Percentiles rank a stretch among this genome's conserved stretches.
phyloP scores from a whole-genome alignment of 345 rosid genomes.

The Pseudoturritis turrita region DNA sequence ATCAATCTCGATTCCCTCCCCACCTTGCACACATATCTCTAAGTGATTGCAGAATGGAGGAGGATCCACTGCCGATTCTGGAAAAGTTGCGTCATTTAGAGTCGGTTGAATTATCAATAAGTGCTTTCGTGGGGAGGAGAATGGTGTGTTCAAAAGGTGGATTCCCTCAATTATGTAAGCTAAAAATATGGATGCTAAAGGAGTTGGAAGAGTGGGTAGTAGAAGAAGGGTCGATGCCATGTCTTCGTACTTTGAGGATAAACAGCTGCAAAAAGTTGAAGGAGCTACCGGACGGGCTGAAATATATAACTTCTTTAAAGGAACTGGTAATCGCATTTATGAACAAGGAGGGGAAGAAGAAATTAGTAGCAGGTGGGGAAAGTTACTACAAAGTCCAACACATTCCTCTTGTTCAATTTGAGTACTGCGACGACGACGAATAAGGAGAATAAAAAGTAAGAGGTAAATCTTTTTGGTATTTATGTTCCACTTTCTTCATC shows the following conservation, averaged over 20 bases:
- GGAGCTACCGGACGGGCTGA: background rate
- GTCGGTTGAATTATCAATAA: accelerated
- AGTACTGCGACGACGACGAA: background rate
- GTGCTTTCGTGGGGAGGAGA: background rate
- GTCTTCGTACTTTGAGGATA: background rate
- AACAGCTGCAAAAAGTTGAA: background rate
- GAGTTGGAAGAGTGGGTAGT: background rate
- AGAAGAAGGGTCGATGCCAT: background rate
- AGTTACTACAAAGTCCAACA: background rate
- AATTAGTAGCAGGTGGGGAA: background rate
- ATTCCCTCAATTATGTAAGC: background rate
- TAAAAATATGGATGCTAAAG: accelerated
- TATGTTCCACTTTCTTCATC: background rate
- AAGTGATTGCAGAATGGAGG: accelerated
- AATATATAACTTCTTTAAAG: background rate
- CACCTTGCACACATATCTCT: background rate
- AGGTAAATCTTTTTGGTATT: background rate
- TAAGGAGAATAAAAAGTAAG: background rate
- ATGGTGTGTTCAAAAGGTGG: background rate
- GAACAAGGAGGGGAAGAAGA: background rate
- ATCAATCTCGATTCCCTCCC: background rate
- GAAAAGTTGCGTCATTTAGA: background rate
- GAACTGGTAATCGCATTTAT: background rate
- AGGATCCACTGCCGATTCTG: background rate
- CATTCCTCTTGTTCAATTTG: background rate